These are phyloP conservation scores for Musa beccarii DNA, from an alignment of 176 grass and related monocot species.

Conservation along the genomic window DNA sequence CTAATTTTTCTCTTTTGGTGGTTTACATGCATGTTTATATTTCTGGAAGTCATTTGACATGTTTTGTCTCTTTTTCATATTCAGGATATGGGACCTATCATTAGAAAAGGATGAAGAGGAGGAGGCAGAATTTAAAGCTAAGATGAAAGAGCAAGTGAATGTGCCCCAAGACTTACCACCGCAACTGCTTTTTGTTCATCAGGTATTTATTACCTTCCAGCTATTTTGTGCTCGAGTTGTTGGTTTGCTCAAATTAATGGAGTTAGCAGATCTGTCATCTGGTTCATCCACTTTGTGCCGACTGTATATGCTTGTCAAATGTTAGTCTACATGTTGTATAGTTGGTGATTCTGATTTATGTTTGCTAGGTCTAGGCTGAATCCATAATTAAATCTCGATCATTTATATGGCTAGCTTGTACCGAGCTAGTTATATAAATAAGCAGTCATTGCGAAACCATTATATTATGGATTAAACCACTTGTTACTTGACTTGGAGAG, in stretches of 20 bases:
- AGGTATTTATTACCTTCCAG: slow-evolving; percentile 27
- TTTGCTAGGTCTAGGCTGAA: too few relatives aligned
- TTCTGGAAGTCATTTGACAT: background rate
- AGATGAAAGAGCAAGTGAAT: slow-evolving; percentile 74
- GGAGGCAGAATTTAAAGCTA: slow-evolving; percentile 77
- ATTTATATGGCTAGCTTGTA: too few relatives aligned
- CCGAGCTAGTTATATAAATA: too few relatives aligned
- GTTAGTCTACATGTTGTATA: too few relatives aligned
- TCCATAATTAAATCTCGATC: too few relatives aligned
- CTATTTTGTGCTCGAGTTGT: background rate
- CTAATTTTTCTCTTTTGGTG: background rate
- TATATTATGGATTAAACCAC: background rate
- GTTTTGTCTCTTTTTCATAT: background rate
- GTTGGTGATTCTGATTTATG: too few relatives aligned
- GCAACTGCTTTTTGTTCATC: slow-evolving; percentile 87
- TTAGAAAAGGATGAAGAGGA: slow-evolving; percentile 83
- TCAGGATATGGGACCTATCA: slow-evolving; percentile 90
- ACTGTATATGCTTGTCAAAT: background rate
- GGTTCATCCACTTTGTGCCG: background rate
- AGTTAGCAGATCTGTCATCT: background rate
- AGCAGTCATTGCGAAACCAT: background rate
- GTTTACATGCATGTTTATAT: too few relatives aligned
- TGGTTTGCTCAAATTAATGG: too few relatives aligned
- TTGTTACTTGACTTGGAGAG: background rate
- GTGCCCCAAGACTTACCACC: slow-evolving; percentile 80